phyloP scores from a whole-genome alignment of 768 basidiomycete genomes.

The Crucibulum laeve region DNA sequence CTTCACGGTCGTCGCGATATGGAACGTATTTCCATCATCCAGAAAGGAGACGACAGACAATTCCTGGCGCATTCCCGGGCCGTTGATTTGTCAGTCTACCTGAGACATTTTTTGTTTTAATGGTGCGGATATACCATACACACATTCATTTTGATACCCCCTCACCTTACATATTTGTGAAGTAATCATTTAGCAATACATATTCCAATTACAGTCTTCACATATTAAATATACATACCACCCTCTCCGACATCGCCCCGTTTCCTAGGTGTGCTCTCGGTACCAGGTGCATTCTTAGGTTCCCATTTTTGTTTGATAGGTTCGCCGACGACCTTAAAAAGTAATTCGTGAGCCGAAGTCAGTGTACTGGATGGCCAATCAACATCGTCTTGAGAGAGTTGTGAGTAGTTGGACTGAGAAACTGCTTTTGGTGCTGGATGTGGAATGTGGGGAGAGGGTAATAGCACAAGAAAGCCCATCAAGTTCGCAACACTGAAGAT shows the following conservation, averaged over 20 bases:
- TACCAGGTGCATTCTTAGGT: constrained; percentile 8
- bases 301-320: constrained; percentile 13
- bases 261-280: constrained; percentile 2
- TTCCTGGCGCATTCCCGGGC: constrained; percentile 60
- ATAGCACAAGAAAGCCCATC: constrained; percentile 33
- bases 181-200: too few relatives aligned
- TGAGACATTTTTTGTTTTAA: not conserved
- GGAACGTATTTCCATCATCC: constrained; percentile 87
- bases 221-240: constrained; percentile 46
- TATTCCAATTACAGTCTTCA: too few relatives aligned
- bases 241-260: constrained; percentile 37
- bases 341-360: constrained; percentile 26
- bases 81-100: constrained; percentile 4
- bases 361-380: constrained; percentile 32
- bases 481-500: constrained; percentile 18
- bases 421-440: constrained; percentile 36
- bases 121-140: not conserved
- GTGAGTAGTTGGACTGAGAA: constrained; percentile 23
- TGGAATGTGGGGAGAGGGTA: constrained; percentile 43
- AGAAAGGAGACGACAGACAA: constrained; percentile 53
- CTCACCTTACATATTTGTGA: too few relatives aligned
- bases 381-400: constrained; percentile 24
- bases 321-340: constrained; percentile 30
- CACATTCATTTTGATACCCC: too few relatives aligned
- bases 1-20: constrained; percentile 53